Base-by-base conservation (phyloP, 2,329 filamentous ascomycete species). In the Trichoderma polysporum region DNA sequence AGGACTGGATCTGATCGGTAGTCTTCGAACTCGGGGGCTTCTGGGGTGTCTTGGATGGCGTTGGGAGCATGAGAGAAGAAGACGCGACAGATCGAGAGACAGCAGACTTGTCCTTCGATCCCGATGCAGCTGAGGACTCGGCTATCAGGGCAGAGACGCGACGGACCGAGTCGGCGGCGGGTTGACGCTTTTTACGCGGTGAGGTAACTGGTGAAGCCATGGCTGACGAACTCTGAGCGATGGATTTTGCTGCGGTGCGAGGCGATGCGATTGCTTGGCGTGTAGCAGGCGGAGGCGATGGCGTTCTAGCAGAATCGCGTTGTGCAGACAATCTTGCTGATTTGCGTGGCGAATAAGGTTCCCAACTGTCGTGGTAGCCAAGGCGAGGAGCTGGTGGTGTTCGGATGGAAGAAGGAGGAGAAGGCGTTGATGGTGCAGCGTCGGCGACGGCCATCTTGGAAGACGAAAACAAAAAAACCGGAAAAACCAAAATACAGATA, bases 41-140 rank as follows among this genome's bases (percentile, higher is more conserved):
- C 77, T 85, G 85, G 3, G 88, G 92, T 3, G 92, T 94, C 81
- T 94, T 94, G 70, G 88, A 86, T 2, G 92, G 92, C 3, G 92
- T 94, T 17, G 90, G 91, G 53, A 94, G 85, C 85, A 91, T 90
- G 69, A 82, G 83, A 64, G 77, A 73, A 64, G 75, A 72, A 64
- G 78, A 78, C 19, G 79, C 74, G 57, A 77, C 57, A 54, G 77
- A 70, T 29, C 71, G 68, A 52, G 69, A 60, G 52, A 69, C 63
- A 52, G 69, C 52, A 13, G 66, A 33, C 68, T 71, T 70, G 29
- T 74, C 76, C 53, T 74, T 71, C 22, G 79, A 73, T 41, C 79
- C 80, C 5, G 82, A 76, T n/a, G 79, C 76, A 15, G 77, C 75
- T 13, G 83, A 80, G 17, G 83, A 80, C 61, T 85, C 80, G 7